A percentile compares a stretch with the other conserved stretches of the same genome.
phyloP scores from a whole-genome alignment of 2,329 filamentous ascomycete species.

The Akanthomyces lecanii region DNA sequence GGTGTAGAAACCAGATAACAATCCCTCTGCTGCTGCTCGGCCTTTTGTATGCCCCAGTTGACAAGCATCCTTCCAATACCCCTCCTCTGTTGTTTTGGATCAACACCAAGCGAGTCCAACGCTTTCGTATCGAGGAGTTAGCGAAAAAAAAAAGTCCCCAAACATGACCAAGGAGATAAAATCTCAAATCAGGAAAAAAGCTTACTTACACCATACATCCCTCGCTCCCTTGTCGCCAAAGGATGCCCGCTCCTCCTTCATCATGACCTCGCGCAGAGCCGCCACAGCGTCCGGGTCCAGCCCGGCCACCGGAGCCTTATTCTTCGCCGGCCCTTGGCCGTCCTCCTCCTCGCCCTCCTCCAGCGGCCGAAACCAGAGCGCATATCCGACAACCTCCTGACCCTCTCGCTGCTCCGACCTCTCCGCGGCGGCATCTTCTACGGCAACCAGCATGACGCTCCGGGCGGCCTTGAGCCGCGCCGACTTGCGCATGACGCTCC shows the following conservation, averaged over 20 bases:
- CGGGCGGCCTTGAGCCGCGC: neutral
- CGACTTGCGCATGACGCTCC: slow-evolving; percentile 18
- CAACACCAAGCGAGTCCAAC: slow-evolving; percentile 21
- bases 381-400: slow-evolving; percentile 18
- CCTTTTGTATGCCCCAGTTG: slow-evolving; percentile 19
- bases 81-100: slow-evolving; percentile 18
- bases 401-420: neutral
- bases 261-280: slow-evolving; percentile 11
- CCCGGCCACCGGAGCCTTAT: neutral
- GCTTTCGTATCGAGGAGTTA: slow-evolving; percentile 8
- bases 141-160: neutral
- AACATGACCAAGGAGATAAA: neutral
- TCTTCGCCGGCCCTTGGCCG: neutral
- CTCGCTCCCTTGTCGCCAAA: slow-evolving; percentile 19
- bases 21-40: slow-evolving; percentile 15
- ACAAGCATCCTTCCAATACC: slow-evolving; percentile 20
- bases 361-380: slow-evolving; percentile 17
- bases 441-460: slow-evolving; percentile 16
- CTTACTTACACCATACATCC: slow-evolving; percentile 20
- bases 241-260: slow-evolving; percentile 10
- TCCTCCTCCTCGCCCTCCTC: neutral
- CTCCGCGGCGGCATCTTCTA: slow-evolving; percentile 4
- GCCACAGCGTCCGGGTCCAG: slow-evolving; percentile 16
- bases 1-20: slow-evolving; percentile 20
- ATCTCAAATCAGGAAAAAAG: neutral